phyloP scores from a whole-genome alignment of 257 asterid genomes.

The Anisodus tanguticus region DNA sequence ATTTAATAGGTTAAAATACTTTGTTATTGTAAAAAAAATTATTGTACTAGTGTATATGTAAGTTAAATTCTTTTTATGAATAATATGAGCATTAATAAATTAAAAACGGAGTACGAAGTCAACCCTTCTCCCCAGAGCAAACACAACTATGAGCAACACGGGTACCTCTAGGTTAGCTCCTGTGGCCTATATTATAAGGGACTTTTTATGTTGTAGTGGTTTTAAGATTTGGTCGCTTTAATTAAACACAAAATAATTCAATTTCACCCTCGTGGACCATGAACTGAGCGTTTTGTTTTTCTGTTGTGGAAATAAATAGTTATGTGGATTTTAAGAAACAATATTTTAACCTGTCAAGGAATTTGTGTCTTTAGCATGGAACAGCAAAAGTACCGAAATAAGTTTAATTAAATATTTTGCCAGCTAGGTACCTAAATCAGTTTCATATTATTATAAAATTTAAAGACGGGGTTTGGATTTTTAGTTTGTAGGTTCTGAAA shows the following conservation, averaged over 20 bases:
- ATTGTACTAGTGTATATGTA: neutral
- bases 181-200: neutral
- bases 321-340: neutral
- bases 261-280: slow-evolving; percentile 4
- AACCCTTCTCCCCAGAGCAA: neutral
- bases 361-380: neutral
- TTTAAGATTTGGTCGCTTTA: neutral
- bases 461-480: too few species aligned
- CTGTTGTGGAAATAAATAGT: neutral
- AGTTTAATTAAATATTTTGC: neutral
- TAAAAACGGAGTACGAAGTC: neutral
- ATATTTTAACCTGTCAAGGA: neutral
- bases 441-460: too few species aligned
- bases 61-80: neutral
- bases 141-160: neutral
- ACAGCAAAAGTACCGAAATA: neutral
- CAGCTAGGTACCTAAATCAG: neutral
- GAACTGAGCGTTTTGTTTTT: neutral
- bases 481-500: too few species aligned
- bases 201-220: neutral
- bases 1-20: neutral
- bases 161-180: neutral
- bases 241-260: slow-evolving; percentile 8
- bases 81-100: neutral
- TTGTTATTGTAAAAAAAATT: neutral